phyloP scores from a whole-genome alignment of 306 rosid genomes.

The Rosa multiflora region DNA sequence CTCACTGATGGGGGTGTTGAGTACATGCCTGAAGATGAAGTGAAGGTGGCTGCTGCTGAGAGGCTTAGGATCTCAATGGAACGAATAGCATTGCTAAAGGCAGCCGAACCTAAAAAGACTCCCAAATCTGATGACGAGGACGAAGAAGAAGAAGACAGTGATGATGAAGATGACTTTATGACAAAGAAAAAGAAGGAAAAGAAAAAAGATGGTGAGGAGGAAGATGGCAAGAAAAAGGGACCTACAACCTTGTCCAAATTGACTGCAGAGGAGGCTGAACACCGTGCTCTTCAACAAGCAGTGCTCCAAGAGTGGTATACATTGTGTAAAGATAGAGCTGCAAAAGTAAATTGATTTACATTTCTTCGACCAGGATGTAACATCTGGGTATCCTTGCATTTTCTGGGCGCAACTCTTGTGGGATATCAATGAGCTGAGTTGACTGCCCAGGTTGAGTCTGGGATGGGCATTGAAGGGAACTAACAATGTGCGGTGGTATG shows the following conservation, averaged over 20 bases:
- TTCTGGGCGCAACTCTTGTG: slow-evolving; percentile 33
- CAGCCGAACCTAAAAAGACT: slow-evolving; percentile 80
- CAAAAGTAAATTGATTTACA: slow-evolving; percentile 49
- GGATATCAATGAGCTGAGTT: slow-evolving; percentile 27
- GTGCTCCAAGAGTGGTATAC: slow-evolving; percentile 97
- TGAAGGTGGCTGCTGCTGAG: slow-evolving; percentile 84
- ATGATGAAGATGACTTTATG: slow-evolving; percentile 32
- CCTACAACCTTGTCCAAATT: slow-evolving; percentile 86
- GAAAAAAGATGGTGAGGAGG: slow-evolving; percentile 50
- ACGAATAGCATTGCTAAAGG: slow-evolving; percentile 89
- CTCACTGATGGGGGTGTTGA: slow-evolving; percentile 98
- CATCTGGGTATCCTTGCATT: slow-evolving; percentile 28
- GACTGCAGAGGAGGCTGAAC: slow-evolving; percentile 96
- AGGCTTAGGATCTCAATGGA: slow-evolving; percentile 95
- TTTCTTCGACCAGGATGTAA: neutral
- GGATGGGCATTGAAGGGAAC: slow-evolving; percentile 28
- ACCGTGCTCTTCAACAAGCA: slow-evolving; percentile 97
- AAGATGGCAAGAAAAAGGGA: slow-evolving; percentile 69
- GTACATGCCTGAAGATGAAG: slow-evolving; percentile 98
- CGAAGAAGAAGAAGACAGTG: slow-evolving; percentile 30
- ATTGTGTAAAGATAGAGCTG: slow-evolving; percentile 77
- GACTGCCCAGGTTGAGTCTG: slow-evolving; percentile 26
- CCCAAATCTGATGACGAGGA: slow-evolving; percentile 59
- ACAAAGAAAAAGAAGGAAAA: slow-evolving; percentile 39
- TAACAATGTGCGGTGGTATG: slow-evolving; percentile 35